Evolutionary conservation across 2,329 filamentous ascomycete species (phyloP).

Genomic region (Talaromyces verruculosus): DNA sequence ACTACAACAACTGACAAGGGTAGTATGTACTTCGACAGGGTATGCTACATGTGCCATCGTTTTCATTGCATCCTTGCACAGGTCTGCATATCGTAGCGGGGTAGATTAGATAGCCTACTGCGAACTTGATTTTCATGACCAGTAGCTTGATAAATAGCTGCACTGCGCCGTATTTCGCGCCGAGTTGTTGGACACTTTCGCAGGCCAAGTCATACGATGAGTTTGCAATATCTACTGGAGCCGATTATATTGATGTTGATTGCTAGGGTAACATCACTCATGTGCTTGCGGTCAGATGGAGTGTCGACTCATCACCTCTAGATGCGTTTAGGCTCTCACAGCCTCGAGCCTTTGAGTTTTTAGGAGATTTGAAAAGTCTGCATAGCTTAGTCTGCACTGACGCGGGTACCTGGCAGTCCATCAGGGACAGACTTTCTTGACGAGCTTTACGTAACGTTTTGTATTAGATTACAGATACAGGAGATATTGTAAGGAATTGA

Average conservation of each 20-base stretch:
- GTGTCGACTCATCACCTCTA: not conserved
- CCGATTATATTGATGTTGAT: not conserved
- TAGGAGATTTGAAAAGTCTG: not conserved
- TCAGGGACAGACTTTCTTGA: not conserved
- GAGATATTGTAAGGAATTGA: not conserved
- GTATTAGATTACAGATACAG: not conserved
- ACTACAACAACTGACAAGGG: too few species aligned
- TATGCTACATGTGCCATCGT: not conserved
- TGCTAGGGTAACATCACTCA: not conserved
- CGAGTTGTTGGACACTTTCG: not conserved
- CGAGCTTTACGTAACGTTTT: not conserved
- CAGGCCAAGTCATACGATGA: not conserved
- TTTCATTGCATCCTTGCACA: not conserved
- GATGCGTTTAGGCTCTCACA: not conserved
- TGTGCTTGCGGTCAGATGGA: not conserved
- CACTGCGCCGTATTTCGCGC: conserved; percentile 8
- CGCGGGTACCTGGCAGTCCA: conserved; percentile 10
- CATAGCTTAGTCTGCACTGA: not conserved
- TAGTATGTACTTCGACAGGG: not conserved
- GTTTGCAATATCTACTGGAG: not conserved
- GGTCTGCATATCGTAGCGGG: conserved; percentile 4
- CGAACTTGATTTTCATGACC: not conserved
- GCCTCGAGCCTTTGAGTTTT: not conserved
- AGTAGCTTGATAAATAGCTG: not conserved
- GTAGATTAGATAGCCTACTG: not conserved